These are phyloP conservation scores for Suaeda aralocaspica DNA, from an alignment of 148 eudicot species.

Conservation along the genomic window DNA sequence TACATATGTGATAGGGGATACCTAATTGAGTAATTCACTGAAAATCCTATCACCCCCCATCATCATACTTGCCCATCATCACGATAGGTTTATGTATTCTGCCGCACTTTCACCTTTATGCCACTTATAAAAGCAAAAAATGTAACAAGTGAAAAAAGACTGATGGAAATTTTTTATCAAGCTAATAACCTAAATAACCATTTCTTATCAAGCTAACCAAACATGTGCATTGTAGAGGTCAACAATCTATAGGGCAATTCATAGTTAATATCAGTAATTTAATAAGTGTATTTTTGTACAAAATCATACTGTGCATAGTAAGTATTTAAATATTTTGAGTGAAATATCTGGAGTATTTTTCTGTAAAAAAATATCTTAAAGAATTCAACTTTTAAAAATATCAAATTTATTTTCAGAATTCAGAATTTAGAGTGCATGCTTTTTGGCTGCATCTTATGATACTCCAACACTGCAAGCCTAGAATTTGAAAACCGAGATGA, in stretches of 20 bases:
- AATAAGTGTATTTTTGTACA: no score
- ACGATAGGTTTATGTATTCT: slow-evolving; percentile 27
- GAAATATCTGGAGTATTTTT: slow-evolving; percentile 3
- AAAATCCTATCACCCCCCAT: slow-evolving; percentile 34
- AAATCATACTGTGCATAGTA: not conserved
- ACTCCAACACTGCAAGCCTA: not conserved
- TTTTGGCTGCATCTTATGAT: slow-evolving; percentile 12
- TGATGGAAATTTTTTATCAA: no score
- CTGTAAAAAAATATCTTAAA: not conserved
- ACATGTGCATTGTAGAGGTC: no score
- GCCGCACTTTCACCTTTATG: slow-evolving; percentile 17
- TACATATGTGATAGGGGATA: slow-evolving; percentile 40
- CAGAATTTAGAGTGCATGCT: not conserved
- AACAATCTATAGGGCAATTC: no score
- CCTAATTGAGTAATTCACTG: slow-evolving; percentile 19
- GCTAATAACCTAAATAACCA: no score
- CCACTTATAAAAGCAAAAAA: no score
- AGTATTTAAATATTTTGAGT: not conserved
- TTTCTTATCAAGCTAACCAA: no score
- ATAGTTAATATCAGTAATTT: no score
- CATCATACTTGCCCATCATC: slow-evolving; percentile 46
- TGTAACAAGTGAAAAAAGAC: no score
- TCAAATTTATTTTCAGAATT: not conserved
- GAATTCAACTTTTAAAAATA: not conserved
- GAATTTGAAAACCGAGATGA: not conserved